Evolutionary conservation across 176 grass and related monocot species (phyloP), one percentile per base, ranked within the genome.

Genomic region (Panicum miliaceum): DNA sequence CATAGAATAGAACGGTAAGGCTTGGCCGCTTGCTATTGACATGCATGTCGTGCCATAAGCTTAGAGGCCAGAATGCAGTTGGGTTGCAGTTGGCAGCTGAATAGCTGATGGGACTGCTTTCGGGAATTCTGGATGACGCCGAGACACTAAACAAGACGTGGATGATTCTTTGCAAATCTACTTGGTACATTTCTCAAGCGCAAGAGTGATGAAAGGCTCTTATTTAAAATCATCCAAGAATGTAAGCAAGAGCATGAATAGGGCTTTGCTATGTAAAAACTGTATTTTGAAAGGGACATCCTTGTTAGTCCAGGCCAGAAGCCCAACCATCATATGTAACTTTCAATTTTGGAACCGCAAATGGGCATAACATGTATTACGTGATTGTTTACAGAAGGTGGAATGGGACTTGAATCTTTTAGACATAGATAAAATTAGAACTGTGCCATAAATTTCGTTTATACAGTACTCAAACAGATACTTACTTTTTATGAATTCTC

Each of bases 1-100:
- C 75, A 60, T 69, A 71, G 52, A 85, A 71, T 69, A 71, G 4
- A 61, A 61, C 64, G 26, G 41, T 48, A 43, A 22, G 3, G 26
- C 53, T 20, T 59, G 56, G 56, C 1, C 16, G 20, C 20, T 57
- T 6, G 18, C 6, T 11, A 26, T 20, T 20, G 76, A 46, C 14
- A 22, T 4, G 40, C 53, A 57, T 57, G 53, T 23, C 2, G 19
- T 6, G 51, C 37, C 65, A 59, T 12, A 10, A 4, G 12, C 27
- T 27, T 35, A 37, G 25, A 50, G 16, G 60, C 26, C 11, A 26
- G 25, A 15, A 60, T 34, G 12, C 7, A 46, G 29, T 29, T 62
- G 6, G 3, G 19, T 52, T n/a, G n/a, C n/a, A n/a, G n/a, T n/a
- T 52, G 38, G 36, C 25, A 34, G 46, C 27, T 20, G 58, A 26